A percentile compares a stretch with the other conserved stretches of the same genome.
Evolutionary conservation across 2,329 filamentous ascomycete genomes (phyloP).

Genomic region (Colletotrichum melonis): DNA sequence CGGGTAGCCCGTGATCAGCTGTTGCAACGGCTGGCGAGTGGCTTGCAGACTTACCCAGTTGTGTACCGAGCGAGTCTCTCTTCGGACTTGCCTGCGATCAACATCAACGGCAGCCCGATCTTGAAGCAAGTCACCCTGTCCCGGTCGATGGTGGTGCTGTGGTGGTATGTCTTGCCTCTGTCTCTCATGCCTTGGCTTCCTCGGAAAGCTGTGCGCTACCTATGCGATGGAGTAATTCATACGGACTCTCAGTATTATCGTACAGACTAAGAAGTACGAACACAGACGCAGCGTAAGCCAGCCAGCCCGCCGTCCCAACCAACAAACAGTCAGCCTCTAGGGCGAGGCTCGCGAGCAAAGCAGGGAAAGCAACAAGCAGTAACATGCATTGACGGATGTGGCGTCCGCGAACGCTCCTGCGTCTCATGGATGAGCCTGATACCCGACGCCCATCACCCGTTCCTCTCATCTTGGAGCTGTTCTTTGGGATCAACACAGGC

Average conservation of each 20-base stretch:
- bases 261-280: too few species aligned
- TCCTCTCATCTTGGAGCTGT: conserved; percentile 32
- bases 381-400: conserved; percentile 18
- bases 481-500: conserved; percentile 30
- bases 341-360: neutral
- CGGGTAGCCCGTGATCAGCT: conserved; percentile 6
- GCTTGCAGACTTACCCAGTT: neutral
- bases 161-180: neutral
- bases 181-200: neutral
- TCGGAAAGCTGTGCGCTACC: neutral
- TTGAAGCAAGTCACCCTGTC: neutral
- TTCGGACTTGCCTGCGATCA: neutral
- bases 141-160: too few species aligned
- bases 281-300: neutral
- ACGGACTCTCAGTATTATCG: too few species aligned
- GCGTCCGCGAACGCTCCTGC: conserved; percentile 13
- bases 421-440: conserved; percentile 32
- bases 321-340: neutral
- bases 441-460: conserved; percentile 32
- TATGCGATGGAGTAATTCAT: neutral
- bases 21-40: neutral
- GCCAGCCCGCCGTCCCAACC: neutral
- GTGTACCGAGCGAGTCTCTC: neutral
- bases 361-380: conserved; percentile 6
- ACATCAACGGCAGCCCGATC: neutral